A percentile compares a stretch with the other conserved stretches of the same genome.
Conservation (phyloP, 2,329 filamentous ascomycete genomes). For the Colletotrichum sansevieriae region DNA sequence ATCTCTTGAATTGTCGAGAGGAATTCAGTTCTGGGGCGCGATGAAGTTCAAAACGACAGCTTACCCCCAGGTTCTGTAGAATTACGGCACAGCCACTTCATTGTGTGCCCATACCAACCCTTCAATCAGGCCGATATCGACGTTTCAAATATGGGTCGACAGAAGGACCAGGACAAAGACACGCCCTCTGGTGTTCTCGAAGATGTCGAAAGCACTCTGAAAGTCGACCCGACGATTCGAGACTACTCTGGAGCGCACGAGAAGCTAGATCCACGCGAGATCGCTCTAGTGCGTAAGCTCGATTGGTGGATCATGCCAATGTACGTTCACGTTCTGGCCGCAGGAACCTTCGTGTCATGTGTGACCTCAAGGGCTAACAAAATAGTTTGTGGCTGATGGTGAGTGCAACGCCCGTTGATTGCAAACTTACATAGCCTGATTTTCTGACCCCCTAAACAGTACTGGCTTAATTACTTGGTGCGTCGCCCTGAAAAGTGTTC, state of each 20-base stretch:
- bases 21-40: too few species aligned
- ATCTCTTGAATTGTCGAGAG: too few species aligned
- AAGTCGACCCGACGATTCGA: background rate
- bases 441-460: background rate
- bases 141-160: background rate
- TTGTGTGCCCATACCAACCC: too few species aligned
- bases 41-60: too few species aligned
- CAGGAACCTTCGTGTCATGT: background rate
- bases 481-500: slow-evolving; percentile 42
- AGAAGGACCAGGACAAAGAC: background rate
- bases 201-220: slow-evolving; percentile 10
- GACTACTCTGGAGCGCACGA: slow-evolving; percentile 46
- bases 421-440: background rate
- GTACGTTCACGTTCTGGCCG: background rate
- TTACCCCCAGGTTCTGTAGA: too few species aligned
- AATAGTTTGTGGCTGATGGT: slow-evolving; percentile 22
- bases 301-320: slow-evolving; percentile 54
- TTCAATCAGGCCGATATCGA: too few species aligned
- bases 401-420: background rate
- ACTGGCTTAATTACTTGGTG: slow-evolving; percentile 48
- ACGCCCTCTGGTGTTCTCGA: background rate
- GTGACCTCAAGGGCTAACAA: too few species aligned
- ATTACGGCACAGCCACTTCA: too few species aligned
- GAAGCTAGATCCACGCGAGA: slow-evolving; percentile 56
- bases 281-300: slow-evolving; percentile 55